Conservation (phyloP, 768 basidiomycete genomes). For the Hygrophorus pudorinus region DNA sequence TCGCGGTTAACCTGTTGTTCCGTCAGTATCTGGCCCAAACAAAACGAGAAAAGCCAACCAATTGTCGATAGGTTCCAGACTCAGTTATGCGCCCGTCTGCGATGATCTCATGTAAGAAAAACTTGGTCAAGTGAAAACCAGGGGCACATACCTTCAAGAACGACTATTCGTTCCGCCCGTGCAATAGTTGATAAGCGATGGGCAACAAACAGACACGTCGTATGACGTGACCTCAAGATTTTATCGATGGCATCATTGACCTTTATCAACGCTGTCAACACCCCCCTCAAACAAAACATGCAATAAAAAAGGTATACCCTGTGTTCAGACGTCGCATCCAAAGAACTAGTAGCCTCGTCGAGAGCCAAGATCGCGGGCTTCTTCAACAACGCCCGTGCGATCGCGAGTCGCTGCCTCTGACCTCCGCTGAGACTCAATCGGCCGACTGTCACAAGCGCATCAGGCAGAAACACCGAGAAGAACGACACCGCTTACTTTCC, state of each 20-base stretch:
- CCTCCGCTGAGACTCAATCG: constrained; percentile 67
- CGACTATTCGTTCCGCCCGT: constrained; percentile 80
- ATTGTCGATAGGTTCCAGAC: constrained; percentile 68
- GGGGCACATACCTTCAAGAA: constrained; percentile 60
- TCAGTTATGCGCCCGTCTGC: constrained; percentile 73
- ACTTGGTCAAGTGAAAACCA: neutral
- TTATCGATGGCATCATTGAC: constrained; percentile 89
- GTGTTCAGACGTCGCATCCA: constrained; percentile 85
- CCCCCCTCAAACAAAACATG: neutral
- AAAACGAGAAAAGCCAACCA: constrained; percentile 34
- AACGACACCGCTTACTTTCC: constrained; percentile 44
- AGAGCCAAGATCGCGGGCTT: constrained; percentile 82
- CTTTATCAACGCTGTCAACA: constrained; percentile 11
- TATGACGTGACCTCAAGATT: constrained; percentile 67
- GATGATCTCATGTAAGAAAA: constrained; percentile 1
- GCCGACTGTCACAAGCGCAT: constrained; percentile 36
- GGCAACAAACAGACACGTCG: constrained; percentile 84
- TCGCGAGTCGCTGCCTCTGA: constrained; percentile 73
- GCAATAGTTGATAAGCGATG: constrained; percentile 88
- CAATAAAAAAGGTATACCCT: constrained; percentile 33
- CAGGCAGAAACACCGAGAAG: neutral
- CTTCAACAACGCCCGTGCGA: constrained; percentile 80
- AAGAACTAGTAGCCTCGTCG: constrained; percentile 83
- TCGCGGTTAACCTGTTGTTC: constrained; percentile 43
- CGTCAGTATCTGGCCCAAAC: neutral